Conservation (phyloP, 2,329 filamentous ascomycete genomes). For the Colletotrichum trifolii region DNA sequence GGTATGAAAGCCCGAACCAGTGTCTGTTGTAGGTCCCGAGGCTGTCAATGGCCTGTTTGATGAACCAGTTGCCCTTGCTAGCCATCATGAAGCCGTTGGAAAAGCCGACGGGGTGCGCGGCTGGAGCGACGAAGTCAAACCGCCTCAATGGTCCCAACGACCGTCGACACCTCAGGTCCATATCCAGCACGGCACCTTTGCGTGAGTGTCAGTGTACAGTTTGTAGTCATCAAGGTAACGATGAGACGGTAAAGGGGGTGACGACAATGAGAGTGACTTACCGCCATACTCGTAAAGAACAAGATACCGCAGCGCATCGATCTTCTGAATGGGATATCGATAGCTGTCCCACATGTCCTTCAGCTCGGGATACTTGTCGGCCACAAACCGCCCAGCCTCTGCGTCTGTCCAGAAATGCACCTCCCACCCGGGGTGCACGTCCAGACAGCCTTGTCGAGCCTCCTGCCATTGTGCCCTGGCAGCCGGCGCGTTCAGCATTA, state of each 20-base stretch:
- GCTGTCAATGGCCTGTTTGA: constrained; percentile 47
- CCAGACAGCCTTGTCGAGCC: constrained; percentile 46
- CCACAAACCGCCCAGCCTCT: constrained; percentile 74
- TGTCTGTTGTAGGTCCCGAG: constrained; percentile 48
- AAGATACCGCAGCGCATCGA: constrained; percentile 80
- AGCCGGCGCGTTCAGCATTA: constrained; percentile 44
- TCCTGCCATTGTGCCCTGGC: constrained; percentile 42
- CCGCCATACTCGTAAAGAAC: constrained; percentile 78
- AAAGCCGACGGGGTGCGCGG: constrained; percentile 52
- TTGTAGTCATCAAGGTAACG: not conserved
- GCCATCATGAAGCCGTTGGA: constrained; percentile 56
- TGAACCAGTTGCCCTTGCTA: constrained; percentile 46
- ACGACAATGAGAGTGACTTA: not conserved
- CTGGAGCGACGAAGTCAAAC: constrained; percentile 54
- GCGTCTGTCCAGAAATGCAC: constrained; percentile 71
- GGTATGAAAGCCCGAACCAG: constrained; percentile 53
- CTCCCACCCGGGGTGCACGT: constrained; percentile 48
- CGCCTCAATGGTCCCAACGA: constrained; percentile 51
- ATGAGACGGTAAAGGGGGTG: not conserved
- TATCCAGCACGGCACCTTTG: constrained; percentile 44
- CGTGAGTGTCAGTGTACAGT: not conserved
- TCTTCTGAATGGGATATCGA: constrained; percentile 76
- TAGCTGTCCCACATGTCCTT: constrained; percentile 76
- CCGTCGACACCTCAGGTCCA: constrained; percentile 51
- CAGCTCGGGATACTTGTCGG: constrained; percentile 77